A percentile compares a stretch with the other conserved stretches of the same genome.
These are phyloP conservation scores for Fraxinus pennsylvanica DNA, from an alignment of 257 asterid genomes.

Conservation along the genomic window DNA sequence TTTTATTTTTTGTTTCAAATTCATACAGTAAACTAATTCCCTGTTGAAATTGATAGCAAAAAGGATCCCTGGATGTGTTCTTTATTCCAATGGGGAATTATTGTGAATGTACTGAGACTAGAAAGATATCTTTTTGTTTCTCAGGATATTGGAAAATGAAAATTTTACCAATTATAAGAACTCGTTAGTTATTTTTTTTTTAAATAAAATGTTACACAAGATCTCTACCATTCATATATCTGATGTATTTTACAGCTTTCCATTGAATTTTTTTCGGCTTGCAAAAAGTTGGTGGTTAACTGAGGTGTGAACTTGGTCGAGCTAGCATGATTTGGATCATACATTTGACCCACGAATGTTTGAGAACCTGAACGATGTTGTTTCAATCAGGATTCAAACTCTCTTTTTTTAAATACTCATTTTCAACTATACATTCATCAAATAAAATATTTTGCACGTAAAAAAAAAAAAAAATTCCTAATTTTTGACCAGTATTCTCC, in stretches of 20 bases:
- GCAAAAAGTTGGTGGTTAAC: not conserved
- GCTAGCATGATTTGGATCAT: not conserved
- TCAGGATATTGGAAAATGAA: not conserved
- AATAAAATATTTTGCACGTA: no score
- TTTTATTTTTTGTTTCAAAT: not conserved
- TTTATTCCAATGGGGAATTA: not conserved
- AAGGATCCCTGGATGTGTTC: not conserved
- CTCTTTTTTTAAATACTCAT: no score
- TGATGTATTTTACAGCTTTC: not conserved
- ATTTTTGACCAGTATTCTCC: no score
- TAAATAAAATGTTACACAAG: not conserved
- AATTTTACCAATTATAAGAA: not conserved
- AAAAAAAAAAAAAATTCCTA: no score
- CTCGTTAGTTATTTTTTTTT: not conserved
- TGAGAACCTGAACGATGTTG: no score
- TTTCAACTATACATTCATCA: no score
- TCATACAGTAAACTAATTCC: not conserved
- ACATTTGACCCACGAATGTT: not conserved
- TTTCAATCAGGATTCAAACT: no score
- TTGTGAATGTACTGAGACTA: constrained; percentile 10
- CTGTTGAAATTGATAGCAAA: not conserved
- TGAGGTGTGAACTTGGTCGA: not conserved
- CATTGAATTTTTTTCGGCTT: not conserved
- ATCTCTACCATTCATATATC: not conserved
- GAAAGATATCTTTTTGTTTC: not conserved